Base-by-base conservation (phyloP, 768 basidiomycete species). In the Suillus spraguei region DNA sequence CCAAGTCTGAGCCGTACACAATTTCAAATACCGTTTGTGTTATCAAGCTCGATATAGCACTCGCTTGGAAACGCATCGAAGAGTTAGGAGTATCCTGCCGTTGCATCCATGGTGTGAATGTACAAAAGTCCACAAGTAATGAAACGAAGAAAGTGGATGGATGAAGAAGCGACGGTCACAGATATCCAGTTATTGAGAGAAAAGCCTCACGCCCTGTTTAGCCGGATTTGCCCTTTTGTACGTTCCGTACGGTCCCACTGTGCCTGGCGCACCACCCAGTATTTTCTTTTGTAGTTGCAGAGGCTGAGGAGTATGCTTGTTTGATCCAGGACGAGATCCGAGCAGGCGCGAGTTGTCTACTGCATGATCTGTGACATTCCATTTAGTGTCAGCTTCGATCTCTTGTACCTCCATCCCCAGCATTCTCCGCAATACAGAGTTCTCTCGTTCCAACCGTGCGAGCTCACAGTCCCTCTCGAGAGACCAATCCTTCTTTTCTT, bases 381-480 rank as follows among this genome's bases (percentile, higher is more conserved):
- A 58, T 41, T 58, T 58, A 20, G 17, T 11, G 2, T 53, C 41
- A 17, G 44, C 61, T 24, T 59, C 32, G 24, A 60, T 60, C 47
- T 72, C 74, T 28, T 60, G 66, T 8, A 79, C 68, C 0, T 77
- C 78, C 20, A 88, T 74, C 1, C 85, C 87, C 64, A 94, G 74
- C 80, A 99, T 79, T 63, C 86, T 81, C 68, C 90, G 82, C 65
- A 99, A 77, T 66, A 91, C 84, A 60, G 85, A 83, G 72, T 99
- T 99, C 80, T 99, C 97, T 67, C 82, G 85, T 77, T 96, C 89
- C 46, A 99, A 79, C 59, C 95, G 82, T 38, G 87, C 85, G 3
- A 99, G 85, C 78, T 99, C 97, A 70, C 88, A 89, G 73, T 99
- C 97, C 64, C 96, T 82, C 70, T 95, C 93, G 65, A 99, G 74